Base-by-base conservation (phyloP, 2,329 filamentous ascomycete genomes). In the Fusarium sp. region DNA sequence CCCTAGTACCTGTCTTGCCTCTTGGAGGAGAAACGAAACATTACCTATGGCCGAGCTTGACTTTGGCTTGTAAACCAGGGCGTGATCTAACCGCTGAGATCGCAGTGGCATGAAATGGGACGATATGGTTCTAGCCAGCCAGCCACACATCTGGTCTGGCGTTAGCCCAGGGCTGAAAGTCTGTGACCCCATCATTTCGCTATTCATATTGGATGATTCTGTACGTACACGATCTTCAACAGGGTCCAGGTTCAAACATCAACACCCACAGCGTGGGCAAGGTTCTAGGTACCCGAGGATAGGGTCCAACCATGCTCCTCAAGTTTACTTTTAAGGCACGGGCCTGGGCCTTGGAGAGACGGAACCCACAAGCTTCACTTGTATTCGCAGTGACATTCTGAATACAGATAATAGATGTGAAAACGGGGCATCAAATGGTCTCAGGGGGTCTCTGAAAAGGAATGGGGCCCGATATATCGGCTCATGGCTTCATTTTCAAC, bases 101-200 rank as follows among this genome's bases (percentile, higher is more conserved):
- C 20, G 30, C 15, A 47, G 20, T 44, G 62, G 24, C 27, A 65
- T 22, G 18, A 27, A 47, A 54, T 58, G 63, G 41, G 30, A 34
- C 40, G 55, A 66, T 65, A 52, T 46, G 45, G 62, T 47, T 65
- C 52, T 40, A 58, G 48, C 43, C 46, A 63, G 34, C 13, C 34
- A 45, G 63, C 56, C 53, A 68, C 49, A 38, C 48, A 69, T 69
- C 65, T 65, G 65, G 44, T 20, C 62, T 54, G 58, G 58, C 58
- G 53, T 64, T 38, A 38, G 34, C 18, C 34, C 43, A 29, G 60
- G 63, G 61, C 41, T 65, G 47, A 65, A 59, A 34, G 53, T 18
- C 48, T 58, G 44, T 52, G 43, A 41, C 54, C 34, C 18, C 18
- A n/a, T 38, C 34, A 53, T 64, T 22, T 51, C 24, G 25, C 30